These are phyloP conservation scores for Cryphonectria japonica DNA, from an alignment of 2,329 filamentous ascomycete species.

Conservation along the genomic window DNA sequence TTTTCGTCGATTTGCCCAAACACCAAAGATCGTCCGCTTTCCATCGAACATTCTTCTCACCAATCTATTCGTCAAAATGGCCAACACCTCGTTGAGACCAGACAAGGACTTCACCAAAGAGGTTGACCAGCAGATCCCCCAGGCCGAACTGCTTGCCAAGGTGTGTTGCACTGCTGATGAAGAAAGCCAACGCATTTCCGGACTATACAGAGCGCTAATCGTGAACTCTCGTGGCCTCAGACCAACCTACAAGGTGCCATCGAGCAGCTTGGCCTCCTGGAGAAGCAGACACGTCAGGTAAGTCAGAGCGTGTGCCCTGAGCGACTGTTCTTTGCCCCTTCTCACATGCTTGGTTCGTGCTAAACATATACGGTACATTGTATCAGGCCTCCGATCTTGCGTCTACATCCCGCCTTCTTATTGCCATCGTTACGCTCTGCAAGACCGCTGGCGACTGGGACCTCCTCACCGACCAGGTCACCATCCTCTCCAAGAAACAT, in stretches of 20 bases:
- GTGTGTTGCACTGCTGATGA: slow-evolving; percentile 49
- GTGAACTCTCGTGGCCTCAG: slow-evolving; percentile 42
- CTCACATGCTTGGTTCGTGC: background rate
- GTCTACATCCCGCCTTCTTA: slow-evolving; percentile 86
- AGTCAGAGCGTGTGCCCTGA: slow-evolving; percentile 30
- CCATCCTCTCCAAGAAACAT: slow-evolving; percentile 98
- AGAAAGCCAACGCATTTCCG: no score
- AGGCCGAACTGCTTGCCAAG: slow-evolving; percentile 87
- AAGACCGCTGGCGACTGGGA: slow-evolving; percentile 93
- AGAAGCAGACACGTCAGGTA: slow-evolving; percentile 98
- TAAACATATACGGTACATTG: slow-evolving; percentile 5
- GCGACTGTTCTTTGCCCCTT: background rate
- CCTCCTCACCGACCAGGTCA: slow-evolving; percentile 93
- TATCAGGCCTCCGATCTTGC: slow-evolving; percentile 87
- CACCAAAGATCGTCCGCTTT: background rate
- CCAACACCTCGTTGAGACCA: slow-evolving; percentile 82
- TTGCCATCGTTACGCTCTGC: slow-evolving; percentile 90
- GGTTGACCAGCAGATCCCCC: slow-evolving; percentile 86
- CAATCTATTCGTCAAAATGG: slow-evolving; percentile 61
- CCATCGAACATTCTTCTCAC: background rate
- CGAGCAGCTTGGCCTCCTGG: slow-evolving; percentile 87
- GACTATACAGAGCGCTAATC: slow-evolving; percentile 13
- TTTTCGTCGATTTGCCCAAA: background rate
- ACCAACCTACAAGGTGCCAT: slow-evolving; percentile 83
- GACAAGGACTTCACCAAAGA: slow-evolving; percentile 99